Conservation (phyloP, 2,329 filamentous ascomycete species). For the Diaporthe citri region DNA sequence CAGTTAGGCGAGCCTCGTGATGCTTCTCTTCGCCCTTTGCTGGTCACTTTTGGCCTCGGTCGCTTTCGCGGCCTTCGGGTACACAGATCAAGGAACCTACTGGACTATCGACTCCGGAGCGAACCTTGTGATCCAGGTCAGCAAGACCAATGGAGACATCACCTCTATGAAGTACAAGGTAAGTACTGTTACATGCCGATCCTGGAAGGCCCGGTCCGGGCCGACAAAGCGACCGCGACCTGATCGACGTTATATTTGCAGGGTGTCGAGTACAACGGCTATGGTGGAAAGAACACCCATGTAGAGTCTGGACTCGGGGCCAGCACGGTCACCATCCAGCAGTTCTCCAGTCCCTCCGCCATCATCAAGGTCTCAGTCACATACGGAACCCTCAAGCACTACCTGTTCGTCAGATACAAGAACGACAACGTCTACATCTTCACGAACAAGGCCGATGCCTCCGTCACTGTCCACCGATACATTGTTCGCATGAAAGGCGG, state of each 20-base stretch:
- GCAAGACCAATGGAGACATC: conserved; percentile 52
- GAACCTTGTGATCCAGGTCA: conserved; percentile 51
- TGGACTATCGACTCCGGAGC: conserved; percentile 54
- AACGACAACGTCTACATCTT: conserved; percentile 57
- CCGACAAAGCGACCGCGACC: neutral
- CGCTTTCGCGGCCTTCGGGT: conserved; percentile 55
- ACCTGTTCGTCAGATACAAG: conserved; percentile 51
- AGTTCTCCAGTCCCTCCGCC: conserved; percentile 42
- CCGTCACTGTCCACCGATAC: conserved; percentile 54
- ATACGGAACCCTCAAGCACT: conserved; percentile 52
- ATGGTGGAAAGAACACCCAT: conserved; percentile 48
- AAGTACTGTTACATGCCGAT: neutral
- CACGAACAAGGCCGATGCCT: conserved; percentile 56
- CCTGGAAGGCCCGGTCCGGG: too few relatives aligned
- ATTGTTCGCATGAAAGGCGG: conserved; percentile 51
- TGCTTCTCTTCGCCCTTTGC: conserved; percentile 47
- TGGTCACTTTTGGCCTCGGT: conserved; percentile 46
- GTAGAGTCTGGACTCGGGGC: conserved; percentile 50
- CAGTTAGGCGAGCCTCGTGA: conserved; percentile 34
- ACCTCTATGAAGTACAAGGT: conserved; percentile 49
- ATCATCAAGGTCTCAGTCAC: conserved; percentile 53
- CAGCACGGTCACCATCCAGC: conserved; percentile 48
- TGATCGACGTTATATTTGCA: conserved; percentile 27
- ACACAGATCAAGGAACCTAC: conserved; percentile 52
- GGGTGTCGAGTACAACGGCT: conserved; percentile 50